phyloP scores from a whole-genome alignment of 768 basidiomycete species.

The Cystobasidium ongulense region DNA sequence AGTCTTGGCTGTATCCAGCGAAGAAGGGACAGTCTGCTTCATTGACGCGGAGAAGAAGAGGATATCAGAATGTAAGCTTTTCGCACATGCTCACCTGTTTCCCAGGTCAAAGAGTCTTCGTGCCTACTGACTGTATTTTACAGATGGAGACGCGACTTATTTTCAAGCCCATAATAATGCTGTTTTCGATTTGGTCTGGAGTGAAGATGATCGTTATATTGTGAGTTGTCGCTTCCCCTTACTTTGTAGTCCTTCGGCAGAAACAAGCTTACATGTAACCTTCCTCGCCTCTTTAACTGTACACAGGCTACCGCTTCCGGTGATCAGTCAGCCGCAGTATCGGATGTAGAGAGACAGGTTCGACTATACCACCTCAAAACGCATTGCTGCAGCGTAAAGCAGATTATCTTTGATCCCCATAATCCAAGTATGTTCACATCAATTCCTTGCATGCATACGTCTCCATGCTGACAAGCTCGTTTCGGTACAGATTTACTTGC shows the following conservation, averaged over 20 bases:
- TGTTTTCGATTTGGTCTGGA: constrained; percentile 44
- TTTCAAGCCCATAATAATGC: constrained; percentile 42
- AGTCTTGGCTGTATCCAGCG: constrained; percentile 37
- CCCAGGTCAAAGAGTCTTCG: not conserved
- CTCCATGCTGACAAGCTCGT: not conserved
- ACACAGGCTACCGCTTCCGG: constrained; percentile 43
- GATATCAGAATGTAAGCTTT: constrained; percentile 34
- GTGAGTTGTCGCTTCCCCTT: too few relatives aligned
- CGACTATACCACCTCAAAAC: constrained; percentile 36
- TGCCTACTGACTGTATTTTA: not conserved
- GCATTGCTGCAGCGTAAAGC: constrained; percentile 42
- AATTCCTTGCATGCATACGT: not conserved
- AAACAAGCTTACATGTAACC: too few relatives aligned
- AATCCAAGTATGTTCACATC: constrained; percentile 35
- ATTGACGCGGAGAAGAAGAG: constrained; percentile 34
- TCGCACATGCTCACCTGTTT: not conserved
- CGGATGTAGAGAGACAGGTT: constrained; percentile 37
- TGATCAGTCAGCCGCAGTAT: constrained; percentile 39
- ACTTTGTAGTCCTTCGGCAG: too few relatives aligned
- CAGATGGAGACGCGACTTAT: constrained; percentile 30
- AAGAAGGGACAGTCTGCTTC: constrained; percentile 42
- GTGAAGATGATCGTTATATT: constrained; percentile 38
- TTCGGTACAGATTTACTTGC: constrained; percentile 38
- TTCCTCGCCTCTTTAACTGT: not conserved
- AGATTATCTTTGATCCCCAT: constrained; percentile 40